Percentiles rank a stretch among this genome's conserved stretches.
These are phyloP conservation scores for Paxillus rubicundulus DNA, from an alignment of 768 basidiomycete genomes.

Conservation along the genomic window DNA sequence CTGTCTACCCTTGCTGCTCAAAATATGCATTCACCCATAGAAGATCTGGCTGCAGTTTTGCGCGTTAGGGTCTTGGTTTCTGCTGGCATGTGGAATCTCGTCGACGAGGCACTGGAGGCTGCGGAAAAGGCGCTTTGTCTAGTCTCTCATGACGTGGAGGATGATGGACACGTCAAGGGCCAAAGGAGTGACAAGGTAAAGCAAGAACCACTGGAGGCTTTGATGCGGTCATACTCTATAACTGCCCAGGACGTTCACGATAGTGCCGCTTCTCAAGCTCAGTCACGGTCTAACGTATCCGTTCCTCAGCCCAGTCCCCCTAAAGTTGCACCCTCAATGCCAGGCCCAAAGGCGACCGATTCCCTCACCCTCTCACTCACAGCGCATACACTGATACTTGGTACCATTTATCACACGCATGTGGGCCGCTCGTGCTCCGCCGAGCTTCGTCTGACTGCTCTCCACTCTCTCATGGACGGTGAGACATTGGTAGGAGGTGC, in stretches of 20 bases:
- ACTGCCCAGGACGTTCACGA: slow-evolving; percentile 27
- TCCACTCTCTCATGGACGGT: slow-evolving; percentile 69
- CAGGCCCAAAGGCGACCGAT: slow-evolving; percentile 25
- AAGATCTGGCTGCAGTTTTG: slow-evolving; percentile 51
- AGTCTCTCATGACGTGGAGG: slow-evolving; percentile 17
- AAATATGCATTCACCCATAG: slow-evolving; percentile 41
- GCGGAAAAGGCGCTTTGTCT: slow-evolving; percentile 53
- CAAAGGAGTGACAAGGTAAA: slow-evolving; percentile 10
- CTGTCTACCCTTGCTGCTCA: slow-evolving; percentile 32
- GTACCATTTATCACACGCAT: slow-evolving; percentile 62
- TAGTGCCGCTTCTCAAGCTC: slow-evolving; percentile 21
- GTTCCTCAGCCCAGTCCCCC: not conserved
- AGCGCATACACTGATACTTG: slow-evolving; percentile 61
- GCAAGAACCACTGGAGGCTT: slow-evolving; percentile 5
- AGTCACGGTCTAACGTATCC: slow-evolving; percentile 13
- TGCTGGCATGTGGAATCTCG: slow-evolving; percentile 52
- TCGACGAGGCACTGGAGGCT: slow-evolving; percentile 44
- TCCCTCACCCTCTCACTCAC: slow-evolving; percentile 40
- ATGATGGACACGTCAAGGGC: slow-evolving; percentile 3
- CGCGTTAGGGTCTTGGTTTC: slow-evolving; percentile 56
- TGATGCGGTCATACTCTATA: slow-evolving; percentile 32
- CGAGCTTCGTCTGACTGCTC: slow-evolving; percentile 48
- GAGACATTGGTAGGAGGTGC: slow-evolving; percentile 41
- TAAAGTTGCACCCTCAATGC: not conserved
- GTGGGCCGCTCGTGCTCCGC: slow-evolving; percentile 47